Evolutionary conservation across 2,329 filamentous ascomycete genomes (phyloP), one percentile per base, ranked within the genome.

Genomic region (Scedosporium dehoogii): DNA sequence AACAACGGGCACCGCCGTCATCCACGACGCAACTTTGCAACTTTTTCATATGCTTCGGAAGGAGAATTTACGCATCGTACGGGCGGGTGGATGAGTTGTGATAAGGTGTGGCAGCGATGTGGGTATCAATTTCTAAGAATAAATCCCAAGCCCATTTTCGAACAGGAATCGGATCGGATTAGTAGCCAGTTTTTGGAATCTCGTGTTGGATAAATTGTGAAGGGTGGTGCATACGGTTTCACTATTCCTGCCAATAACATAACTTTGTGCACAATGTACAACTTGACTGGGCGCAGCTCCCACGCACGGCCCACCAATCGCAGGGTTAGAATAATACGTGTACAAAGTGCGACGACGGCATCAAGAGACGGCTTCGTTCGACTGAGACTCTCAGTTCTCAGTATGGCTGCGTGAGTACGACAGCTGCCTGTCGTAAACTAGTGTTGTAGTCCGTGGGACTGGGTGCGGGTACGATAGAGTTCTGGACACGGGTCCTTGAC

Each of bases 211-310:
- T 61, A 55, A 55, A 56, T 56, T 56, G 29, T 61, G 46, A 41
- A 61, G 14, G 33, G 9, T 41, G 27, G 48, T 21, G 25, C 18
- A 58, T 12, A 9, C 9, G 51, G 59, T 55, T 61, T 61, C 59
- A 61, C 42, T 61, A 41, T 61, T 61, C 59, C 59, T 61, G 21
- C 46, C 59, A 55, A 55, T 56, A 29, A 27, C 59, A 56, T 25
- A 55, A 55, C 48, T 61, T 61, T 61, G 59, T 61, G 33, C 59
- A 56, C 6, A 16, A 38, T 33, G 55, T 41, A 58, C 55, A 58
- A 58, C 23, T 18, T n/a, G 27, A 55, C 21, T 55, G 44, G 44
- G 33, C 33, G 33, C 33, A 38, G 33, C 33, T 38, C 10, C 33
- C 33, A 38, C 33, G 33, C 33, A 38, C 33, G 33, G 33, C 33